phyloP scores from a whole-genome alignment of 169 alveolate species.

The Eimeria tenella region DNA sequence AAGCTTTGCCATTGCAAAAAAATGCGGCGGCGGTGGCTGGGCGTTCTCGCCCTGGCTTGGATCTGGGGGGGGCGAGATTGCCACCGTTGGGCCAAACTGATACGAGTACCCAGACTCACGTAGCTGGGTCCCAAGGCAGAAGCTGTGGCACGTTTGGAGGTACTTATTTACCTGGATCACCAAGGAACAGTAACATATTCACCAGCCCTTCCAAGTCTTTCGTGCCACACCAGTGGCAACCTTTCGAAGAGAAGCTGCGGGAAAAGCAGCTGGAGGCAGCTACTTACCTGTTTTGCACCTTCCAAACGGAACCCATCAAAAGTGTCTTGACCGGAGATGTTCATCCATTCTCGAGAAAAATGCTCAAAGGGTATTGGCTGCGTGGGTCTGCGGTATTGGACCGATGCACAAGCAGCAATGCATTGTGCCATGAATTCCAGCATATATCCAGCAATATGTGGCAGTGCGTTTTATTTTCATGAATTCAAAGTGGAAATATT shows the following conservation, averaged over 20 bases:
- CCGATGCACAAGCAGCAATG: neutral
- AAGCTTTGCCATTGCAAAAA: slow-evolving; percentile 79
- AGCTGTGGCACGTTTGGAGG: slow-evolving; percentile 91
- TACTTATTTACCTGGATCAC: slow-evolving; percentile 83
- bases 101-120: slow-evolving; percentile 88
- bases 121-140: slow-evolving; percentile 90
- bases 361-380: slow-evolving; percentile 79
- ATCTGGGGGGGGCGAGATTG: slow-evolving; percentile 84
- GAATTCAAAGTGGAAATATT: neutral
- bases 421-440: neutral
- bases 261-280: neutral
- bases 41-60: slow-evolving; percentile 73
- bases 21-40: slow-evolving; percentile 70
- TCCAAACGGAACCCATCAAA: slow-evolving; percentile 95
- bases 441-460: no score
- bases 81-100: slow-evolving; percentile 93
- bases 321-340: slow-evolving; percentile 91
- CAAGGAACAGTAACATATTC: neutral
- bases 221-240: neutral
- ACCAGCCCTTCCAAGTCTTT: neutral
- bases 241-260: neutral
- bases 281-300: slow-evolving; percentile 86
- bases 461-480: neutral
- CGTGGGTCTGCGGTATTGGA: slow-evolving; percentile 22
- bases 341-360: slow-evolving; percentile 90